These are phyloP conservation scores for Naganishia onofrii DNA, from an alignment of 768 basidiomycete genomes.

Conservation along the genomic window DNA sequence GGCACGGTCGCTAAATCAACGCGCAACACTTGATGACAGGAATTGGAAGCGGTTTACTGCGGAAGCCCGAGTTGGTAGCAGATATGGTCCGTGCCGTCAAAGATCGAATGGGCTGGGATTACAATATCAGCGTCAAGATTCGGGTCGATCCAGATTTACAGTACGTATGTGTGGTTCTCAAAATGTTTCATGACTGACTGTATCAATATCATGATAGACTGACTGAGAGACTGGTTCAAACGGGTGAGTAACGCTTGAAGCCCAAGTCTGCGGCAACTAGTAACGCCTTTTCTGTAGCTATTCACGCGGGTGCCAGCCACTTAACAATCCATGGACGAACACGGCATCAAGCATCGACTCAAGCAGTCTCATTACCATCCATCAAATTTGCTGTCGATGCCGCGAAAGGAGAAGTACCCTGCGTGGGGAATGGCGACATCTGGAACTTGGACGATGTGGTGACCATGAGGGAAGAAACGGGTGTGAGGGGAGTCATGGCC, in stretches of 20 bases:
- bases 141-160: constrained; percentile 55
- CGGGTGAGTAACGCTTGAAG: constrained; percentile 33
- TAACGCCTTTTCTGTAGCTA: constrained; percentile 36
- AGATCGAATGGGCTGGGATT: constrained; percentile 54
- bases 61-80: constrained; percentile 55
- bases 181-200: background rate
- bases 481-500: constrained; percentile 56
- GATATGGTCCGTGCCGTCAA: constrained; percentile 56
- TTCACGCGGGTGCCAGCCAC: constrained; percentile 54
- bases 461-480: constrained; percentile 51
- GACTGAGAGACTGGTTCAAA: constrained; percentile 54
- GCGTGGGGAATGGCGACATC: constrained; percentile 57
- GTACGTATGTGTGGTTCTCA: constrained; percentile 38
- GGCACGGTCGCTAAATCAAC: background rate
- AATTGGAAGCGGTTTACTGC: constrained; percentile 55
- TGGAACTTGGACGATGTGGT: constrained; percentile 53
- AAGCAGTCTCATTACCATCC: constrained; percentile 53
- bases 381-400: constrained; percentile 56
- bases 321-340: constrained; percentile 58
- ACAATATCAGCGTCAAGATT: constrained; percentile 57
- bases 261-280: too few species aligned
- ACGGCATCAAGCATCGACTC: constrained; percentile 54
- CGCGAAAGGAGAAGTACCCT: constrained; percentile 54
- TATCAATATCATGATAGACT: constrained; percentile 36
- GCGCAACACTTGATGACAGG: constrained; percentile 38